phyloP scores from a whole-genome alignment of 2,329 filamentous ascomycete species.

The Epichloe gansuensis region DNA sequence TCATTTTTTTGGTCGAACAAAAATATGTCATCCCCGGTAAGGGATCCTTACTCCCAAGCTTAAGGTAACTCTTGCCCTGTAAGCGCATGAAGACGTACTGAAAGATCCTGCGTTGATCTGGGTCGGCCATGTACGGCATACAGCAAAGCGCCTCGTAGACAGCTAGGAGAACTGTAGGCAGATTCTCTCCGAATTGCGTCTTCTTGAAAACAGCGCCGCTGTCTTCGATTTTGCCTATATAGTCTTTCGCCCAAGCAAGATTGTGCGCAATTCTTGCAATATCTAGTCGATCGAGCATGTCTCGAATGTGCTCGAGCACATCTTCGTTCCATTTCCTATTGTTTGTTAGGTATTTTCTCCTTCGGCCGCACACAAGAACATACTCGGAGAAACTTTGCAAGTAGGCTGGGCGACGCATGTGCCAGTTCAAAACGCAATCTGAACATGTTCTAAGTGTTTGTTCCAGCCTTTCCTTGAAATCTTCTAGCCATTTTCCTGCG shows the following conservation, averaged over 20 bases:
- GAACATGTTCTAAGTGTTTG: constrained; percentile 51
- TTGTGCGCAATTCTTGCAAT: constrained; percentile 49
- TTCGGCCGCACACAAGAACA: neutral
- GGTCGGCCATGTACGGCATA: constrained; percentile 56
- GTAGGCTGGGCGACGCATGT: constrained; percentile 52
- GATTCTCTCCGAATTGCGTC: constrained; percentile 31
- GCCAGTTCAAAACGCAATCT: constrained; percentile 62
- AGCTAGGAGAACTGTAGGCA: constrained; percentile 56
- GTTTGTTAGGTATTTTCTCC: constrained; percentile 10
- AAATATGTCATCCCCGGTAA: constrained; percentile 72
- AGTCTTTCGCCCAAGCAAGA: constrained; percentile 41
- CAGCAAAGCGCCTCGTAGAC: constrained; percentile 85
- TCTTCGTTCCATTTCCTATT: constrained; percentile 35
- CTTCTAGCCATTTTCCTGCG: constrained; percentile 45
- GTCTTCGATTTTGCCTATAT: constrained; percentile 40
- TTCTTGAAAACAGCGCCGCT: constrained; percentile 35
- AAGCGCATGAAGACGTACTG: constrained; percentile 74
- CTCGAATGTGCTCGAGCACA: constrained; percentile 37
- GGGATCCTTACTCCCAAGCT: constrained; percentile 57
- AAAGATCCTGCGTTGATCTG: constrained; percentile 47
- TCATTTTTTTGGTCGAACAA: constrained; percentile 54
- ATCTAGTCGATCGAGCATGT: constrained; percentile 47
- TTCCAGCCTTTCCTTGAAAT: constrained; percentile 47
- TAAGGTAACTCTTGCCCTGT: constrained; percentile 59
- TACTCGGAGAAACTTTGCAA: constrained; percentile 51